Percentiles rank a stretch among this genome's conserved stretches.
phyloP scores from a whole-genome alignment of 1,139 yeast genomes.

The Lodderomyces metapsilosis region DNA sequence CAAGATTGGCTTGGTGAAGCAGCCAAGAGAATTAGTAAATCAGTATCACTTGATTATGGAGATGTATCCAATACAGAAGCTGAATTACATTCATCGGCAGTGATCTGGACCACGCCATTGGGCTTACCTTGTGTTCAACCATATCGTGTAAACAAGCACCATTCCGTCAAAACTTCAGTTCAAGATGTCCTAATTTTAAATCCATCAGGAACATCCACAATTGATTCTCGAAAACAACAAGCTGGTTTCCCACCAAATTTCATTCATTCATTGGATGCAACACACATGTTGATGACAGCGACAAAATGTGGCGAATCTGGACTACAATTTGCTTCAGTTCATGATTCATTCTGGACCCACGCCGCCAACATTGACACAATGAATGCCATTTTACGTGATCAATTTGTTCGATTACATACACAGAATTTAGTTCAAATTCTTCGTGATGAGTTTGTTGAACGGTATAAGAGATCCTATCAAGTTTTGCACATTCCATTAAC shows the following conservation, averaged over 20 bases:
- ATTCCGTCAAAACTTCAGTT: constrained; percentile 69
- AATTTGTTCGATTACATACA: constrained; percentile 76
- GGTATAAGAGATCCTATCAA: constrained; percentile 73
- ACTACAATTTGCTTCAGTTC: constrained; percentile 91
- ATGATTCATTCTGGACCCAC: constrained; percentile 98
- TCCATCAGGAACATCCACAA: constrained; percentile 79
- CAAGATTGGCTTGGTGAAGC: constrained; percentile 95
- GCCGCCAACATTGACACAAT: constrained; percentile 77
- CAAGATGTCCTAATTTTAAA: constrained; percentile 82
- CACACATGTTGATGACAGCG: constrained; percentile 94
- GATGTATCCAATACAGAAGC: constrained; percentile 16
- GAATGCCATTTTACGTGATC: constrained; percentile 72
- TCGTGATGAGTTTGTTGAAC: constrained; percentile 73
- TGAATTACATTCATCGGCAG: constrained; percentile 69
- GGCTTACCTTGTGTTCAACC: constrained; percentile 97
- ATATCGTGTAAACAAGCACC: constrained; percentile 66
- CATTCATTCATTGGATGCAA: constrained; percentile 93
- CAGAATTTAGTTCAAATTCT: constrained; percentile 69
- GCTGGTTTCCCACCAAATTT: constrained; percentile 96
- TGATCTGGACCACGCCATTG: constrained; percentile 96
- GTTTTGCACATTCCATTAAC: constrained; percentile 53
- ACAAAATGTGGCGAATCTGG: constrained; percentile 66
- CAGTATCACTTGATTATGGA: constrained; percentile 62
- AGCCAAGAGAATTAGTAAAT: constrained; percentile 77
- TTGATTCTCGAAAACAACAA: constrained; percentile 84